Base-by-base conservation (phyloP, 768 basidiomycete species). In the Cytidiella melzeri region DNA sequence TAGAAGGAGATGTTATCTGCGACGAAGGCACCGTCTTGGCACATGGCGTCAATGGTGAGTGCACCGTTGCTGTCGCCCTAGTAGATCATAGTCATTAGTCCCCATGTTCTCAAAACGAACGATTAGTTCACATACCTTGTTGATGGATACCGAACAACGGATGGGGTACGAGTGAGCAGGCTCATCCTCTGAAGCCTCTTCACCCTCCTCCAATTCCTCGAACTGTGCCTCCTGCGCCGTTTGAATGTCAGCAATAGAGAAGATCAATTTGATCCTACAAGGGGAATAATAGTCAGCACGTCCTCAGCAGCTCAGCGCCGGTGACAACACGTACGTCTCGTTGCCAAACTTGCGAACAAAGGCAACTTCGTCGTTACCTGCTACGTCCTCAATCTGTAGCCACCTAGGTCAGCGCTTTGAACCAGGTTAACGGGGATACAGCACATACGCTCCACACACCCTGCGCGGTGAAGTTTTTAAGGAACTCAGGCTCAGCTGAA, bases 1-100 rank as follows among this genome's bases (percentile, higher is more conserved):
- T 95, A 97, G 73, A 74, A 92, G 1, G 93, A 81, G 54, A 94
- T 79, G 67, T 91, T 95, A 66, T 96, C 93, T 45, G 94, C 73
- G n/a, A 85, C 65, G 62, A 95, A 92, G 21, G 76, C 64, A 39
- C 87, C 88, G 27, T 89, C 86, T 65, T 92, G 87, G 58, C 77
- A 80, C 55, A 84, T 71, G 57, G 88, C 77, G 59, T 94, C 91
- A 44, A 92, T 68, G 50, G 81, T 84, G 55, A 98, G 64, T 3
- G 89, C 83, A 4, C 90, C 90, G 12, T 74, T 67, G 27, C 59
- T 70, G 15, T 65, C 66, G 13, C 69, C 60, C 85, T 87, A 52
- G 30, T 36, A 38, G 36, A 48, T 26, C 46, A 43, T 44, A 27
- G 28, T 23, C 12, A 23, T 23, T 12, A 4, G 41, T 25, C 49